Evolutionary conservation across 257 asterid species (phyloP).

Genomic region (Rubia yunnanensis): DNA sequence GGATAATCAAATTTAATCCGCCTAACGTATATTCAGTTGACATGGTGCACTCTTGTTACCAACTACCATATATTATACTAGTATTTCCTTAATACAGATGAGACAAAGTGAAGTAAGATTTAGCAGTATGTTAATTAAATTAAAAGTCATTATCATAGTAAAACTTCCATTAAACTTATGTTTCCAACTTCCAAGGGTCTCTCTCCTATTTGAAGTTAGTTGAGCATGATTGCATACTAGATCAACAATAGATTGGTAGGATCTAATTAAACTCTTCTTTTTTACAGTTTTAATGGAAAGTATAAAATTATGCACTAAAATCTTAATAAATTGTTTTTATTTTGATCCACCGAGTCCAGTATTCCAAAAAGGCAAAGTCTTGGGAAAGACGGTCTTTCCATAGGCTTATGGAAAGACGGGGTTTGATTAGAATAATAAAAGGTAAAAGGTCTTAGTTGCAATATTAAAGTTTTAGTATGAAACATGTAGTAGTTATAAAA

Average conservation of each 20-base stretch:
- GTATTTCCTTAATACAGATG: background rate
- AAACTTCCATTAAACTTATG: conserved; percentile 3
- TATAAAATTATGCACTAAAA: background rate
- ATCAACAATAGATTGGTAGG: background rate
- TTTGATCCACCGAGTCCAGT: background rate
- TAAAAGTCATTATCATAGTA: conserved; percentile 8
- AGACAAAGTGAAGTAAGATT: background rate
- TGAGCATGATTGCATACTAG: background rate
- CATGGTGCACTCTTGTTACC: background rate
- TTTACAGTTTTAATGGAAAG: background rate
- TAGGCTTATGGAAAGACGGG: too few species aligned
- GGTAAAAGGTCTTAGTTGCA: too few species aligned
- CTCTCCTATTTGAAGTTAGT: conserved; percentile 12
- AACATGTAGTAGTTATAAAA: too few species aligned
- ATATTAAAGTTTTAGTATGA: too few species aligned
- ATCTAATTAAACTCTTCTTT: background rate
- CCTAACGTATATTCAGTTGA: background rate
- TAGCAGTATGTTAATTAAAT: conserved; percentile 8
- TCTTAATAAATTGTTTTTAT: background rate
- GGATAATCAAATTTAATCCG: conserved; percentile 5
- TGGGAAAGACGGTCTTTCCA: too few species aligned
- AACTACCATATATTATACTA: background rate
- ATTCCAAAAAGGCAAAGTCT: too few species aligned
- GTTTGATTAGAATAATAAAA: too few species aligned
- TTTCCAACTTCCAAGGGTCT: background rate